Evolutionary conservation across 345 rosid species (phyloP).

Genomic region (Brassica nigra): DNA sequence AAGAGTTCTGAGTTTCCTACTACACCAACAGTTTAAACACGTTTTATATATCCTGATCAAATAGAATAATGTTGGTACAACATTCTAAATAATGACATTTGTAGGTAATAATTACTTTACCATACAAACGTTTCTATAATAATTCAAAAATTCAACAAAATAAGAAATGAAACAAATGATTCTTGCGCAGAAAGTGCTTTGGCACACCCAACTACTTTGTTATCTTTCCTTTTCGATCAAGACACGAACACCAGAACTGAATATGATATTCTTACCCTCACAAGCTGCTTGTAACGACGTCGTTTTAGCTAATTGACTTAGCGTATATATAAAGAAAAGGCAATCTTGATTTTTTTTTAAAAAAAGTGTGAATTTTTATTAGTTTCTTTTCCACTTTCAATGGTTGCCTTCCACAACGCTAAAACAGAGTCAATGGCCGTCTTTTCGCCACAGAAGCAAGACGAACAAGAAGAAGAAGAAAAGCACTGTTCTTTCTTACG

Average conservation of each 20-base stretch:
- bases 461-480: neutral
- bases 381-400: constrained; percentile 13
- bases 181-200: constrained; percentile 31
- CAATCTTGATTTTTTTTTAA: neutral
- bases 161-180: constrained; percentile 1
- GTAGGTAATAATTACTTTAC: neutral
- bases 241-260: neutral
- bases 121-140: neutral
- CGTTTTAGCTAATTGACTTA: neutral
- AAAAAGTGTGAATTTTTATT: constrained; percentile 25
- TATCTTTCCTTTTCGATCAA: constrained; percentile 7
- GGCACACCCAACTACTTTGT: neutral
- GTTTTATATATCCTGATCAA: constrained; percentile 1
- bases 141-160: neutral
- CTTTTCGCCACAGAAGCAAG: constrained; percentile 27
- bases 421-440: constrained; percentile 49
- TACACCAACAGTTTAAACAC: neutral
- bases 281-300: neutral
- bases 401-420: constrained; percentile 37
- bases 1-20: no score
- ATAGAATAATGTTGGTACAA: neutral
- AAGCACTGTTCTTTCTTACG: constrained; percentile 1
- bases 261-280: neutral
- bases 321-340: neutral
- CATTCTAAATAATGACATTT: neutral